Conservation (phyloP, 495 filamentous ascomycete genomes). For the Penicillium pancosmium region DNA sequence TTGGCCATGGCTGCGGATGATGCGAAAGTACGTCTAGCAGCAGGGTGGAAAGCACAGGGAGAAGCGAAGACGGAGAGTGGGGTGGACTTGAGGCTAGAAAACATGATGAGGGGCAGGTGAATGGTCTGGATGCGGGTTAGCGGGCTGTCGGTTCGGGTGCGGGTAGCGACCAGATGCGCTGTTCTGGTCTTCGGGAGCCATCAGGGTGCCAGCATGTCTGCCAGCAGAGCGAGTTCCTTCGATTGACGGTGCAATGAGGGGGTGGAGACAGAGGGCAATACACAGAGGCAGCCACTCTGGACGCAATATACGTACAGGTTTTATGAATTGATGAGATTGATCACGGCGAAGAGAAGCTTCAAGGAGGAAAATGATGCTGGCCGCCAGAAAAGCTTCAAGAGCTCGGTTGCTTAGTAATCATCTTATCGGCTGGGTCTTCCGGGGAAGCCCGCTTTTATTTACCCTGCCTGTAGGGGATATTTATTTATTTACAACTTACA, state of each 20-base stretch:
- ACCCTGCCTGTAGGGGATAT: not conserved
- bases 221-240: not conserved
- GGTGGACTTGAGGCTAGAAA: conserved; percentile 54
- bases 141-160: conserved; percentile 18
- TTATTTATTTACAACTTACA: not conserved
- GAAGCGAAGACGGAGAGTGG: conserved; percentile 53
- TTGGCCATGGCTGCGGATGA: conserved; percentile 64
- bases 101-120: conserved; percentile 51
- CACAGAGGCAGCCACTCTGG: not conserved
- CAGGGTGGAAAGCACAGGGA: conserved; percentile 45
- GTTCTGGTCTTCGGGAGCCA: conserved; percentile 12
- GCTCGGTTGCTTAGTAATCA: conserved; percentile 16
- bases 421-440: conserved; percentile 21
- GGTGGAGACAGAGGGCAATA: not conserved
- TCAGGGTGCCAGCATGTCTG: not conserved
- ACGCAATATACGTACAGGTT: conserved; percentile 23
- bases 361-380: conserved; percentile 31
- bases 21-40: conserved; percentile 61
- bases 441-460: conserved; percentile 7
- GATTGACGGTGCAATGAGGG: not conserved
- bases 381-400: conserved; percentile 26
- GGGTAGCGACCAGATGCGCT: conserved; percentile 25
- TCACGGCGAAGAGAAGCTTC: conserved; percentile 19
- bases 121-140: conserved; percentile 33
- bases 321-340: conserved; percentile 21